phyloP scores from a whole-genome alignment of 345 rosid genomes.

The Gynandropsis gynandra region DNA sequence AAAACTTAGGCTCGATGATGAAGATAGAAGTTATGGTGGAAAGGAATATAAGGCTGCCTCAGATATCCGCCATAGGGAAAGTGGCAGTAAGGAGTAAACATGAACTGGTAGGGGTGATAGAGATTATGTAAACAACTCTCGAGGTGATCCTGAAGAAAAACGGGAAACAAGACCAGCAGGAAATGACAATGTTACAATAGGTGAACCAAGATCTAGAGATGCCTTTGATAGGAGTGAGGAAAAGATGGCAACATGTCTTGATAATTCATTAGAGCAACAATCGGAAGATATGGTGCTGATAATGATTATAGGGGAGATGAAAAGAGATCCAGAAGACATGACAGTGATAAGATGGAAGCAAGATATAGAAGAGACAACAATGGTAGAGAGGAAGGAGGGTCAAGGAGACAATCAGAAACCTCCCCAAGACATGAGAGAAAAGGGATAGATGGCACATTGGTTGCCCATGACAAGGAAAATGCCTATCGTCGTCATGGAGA shows the following conservation, averaged over 20 bases:
- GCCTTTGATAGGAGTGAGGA: constrained; percentile 27
- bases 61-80: constrained; percentile 20
- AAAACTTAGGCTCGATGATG: constrained; percentile 21
- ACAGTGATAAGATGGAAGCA: constrained; percentile 9
- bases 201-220: constrained; percentile 27
- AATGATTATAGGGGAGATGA: constrained; percentile 33
- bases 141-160: no score
- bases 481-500: constrained; percentile 27
- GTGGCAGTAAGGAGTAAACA: constrained; percentile 29
- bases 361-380: constrained; percentile 27
- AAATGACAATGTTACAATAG: no score
- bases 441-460: no score
- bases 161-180: no score
- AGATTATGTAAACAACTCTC: no score
- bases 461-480: constrained; percentile 28
- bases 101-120: no score
- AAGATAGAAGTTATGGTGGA: constrained; percentile 23
- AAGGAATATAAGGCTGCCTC: constrained; percentile 24
- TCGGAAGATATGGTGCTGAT: constrained; percentile 34
- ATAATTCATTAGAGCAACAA: constrained; percentile 26
- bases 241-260: constrained; percentile 28
- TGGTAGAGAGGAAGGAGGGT: constrained; percentile 29
- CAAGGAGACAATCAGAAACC: constrained; percentile 31
- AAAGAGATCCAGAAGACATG: constrained; percentile 35
- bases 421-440: neutral